Evolutionary conservation across 441 rosid species (phyloP).

Genomic region (Rhodomyrtus psidioides): DNA sequence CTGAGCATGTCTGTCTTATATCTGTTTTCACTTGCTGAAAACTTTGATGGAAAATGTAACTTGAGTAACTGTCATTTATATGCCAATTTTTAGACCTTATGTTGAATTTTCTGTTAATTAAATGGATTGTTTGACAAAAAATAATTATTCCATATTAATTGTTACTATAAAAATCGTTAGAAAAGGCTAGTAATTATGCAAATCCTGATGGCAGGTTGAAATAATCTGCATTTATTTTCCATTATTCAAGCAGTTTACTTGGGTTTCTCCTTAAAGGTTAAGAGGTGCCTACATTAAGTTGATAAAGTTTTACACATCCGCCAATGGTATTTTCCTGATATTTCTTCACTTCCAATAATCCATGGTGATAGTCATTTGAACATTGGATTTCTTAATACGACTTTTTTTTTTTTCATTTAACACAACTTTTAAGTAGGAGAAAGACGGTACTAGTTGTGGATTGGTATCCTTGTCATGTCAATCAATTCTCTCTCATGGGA

Average conservation of each 20-base stretch:
- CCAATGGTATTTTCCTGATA: neutral
- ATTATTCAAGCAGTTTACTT: neutral
- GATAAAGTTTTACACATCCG: neutral
- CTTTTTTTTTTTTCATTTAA: neutral
- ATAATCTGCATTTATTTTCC: neutral
- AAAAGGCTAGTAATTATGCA: neutral
- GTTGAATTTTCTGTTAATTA: neutral
- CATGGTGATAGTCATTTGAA: neutral
- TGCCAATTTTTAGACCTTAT: neutral
- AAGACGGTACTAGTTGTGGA: neutral
- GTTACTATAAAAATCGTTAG: neutral
- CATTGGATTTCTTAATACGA: neutral
- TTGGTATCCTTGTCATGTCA: neutral
- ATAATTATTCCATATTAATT: neutral
- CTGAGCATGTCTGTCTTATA: neutral
- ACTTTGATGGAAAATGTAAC: neutral
- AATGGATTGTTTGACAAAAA: neutral
- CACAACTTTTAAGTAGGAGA: neutral
- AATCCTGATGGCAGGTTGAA: neutral
- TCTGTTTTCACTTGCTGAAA: neutral
- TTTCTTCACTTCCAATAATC: neutral
- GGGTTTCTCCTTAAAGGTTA: neutral
- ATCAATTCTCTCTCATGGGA: neutral
- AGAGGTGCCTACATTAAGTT: neutral
- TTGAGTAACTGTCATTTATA: neutral